Evolutionary conservation across 2,329 filamentous ascomycete species (phyloP), one percentile per base, ranked within the genome.

Genomic region (Tolypocladium paradoxum): DNA sequence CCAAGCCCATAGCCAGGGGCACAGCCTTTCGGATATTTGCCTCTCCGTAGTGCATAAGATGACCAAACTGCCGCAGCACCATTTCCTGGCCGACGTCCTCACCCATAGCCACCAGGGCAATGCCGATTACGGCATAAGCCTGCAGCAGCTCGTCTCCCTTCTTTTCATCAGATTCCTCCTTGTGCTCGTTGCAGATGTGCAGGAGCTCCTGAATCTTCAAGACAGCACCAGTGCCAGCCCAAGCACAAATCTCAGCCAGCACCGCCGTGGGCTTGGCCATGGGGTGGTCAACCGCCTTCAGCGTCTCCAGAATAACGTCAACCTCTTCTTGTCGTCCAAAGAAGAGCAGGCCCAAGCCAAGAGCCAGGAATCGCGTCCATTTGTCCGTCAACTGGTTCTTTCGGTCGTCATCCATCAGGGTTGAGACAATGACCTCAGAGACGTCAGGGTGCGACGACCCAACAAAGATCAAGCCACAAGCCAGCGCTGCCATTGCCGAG

Each of bases 31-130:
- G 87, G 63, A 99, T 99, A 68, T 99, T 97, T 66, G 91, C 81
- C 70, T 96, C 92, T 58, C 95, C 93, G 65, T 99, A 99, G 74
- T 99, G 93, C 93, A 99, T 99, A 56, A 99, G 78, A 69, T 99
- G 93, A 49, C 91, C 93, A 63, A 99, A 97, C 66, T 96, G 93
- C 54, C 93, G 87, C 40, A 99, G 79, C 12, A 97, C 91, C 93
- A 99, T 99, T 67, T 99, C 93, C 69, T 99, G 93, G 6, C 95
- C 95, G 53, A 99, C 85, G 55, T 99, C 95, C 69, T 99, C 93
- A 56, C 93, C 93, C 93, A 99, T 99, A 18, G 92, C 87, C 54
- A 99, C 93, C 52, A 99, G 76, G 14, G 90, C 92, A 54, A 99
- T 84, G 62, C 93, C 95, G 54, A 99, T 80, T 3, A 99, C 92